Conservation (phyloP, 2,329 filamentous ascomycete genomes). For the Cylindrodendrum hubeiense region DNA sequence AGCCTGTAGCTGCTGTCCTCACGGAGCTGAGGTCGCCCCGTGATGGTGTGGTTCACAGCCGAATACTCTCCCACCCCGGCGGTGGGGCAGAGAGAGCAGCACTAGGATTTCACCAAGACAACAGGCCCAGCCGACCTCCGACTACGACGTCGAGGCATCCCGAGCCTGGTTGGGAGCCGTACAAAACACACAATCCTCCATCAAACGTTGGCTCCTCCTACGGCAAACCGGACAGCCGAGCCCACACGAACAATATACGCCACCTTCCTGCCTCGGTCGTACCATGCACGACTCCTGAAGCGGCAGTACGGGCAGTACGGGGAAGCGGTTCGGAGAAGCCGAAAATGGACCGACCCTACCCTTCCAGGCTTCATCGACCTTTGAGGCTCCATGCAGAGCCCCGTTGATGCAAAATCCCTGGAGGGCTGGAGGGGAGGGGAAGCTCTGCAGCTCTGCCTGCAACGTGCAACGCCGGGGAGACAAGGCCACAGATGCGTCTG, state of each 20-base stretch:
- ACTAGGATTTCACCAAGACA: constrained; percentile 4
- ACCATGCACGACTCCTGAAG: constrained; percentile 41
- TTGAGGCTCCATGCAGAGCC: constrained; percentile 17
- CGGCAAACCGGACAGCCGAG: constrained; percentile 12
- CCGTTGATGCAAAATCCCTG: constrained; percentile 18
- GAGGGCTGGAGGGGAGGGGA: background rate
- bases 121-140: background rate
- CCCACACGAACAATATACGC: constrained; percentile 32
- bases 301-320: constrained; percentile 35
- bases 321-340: constrained; percentile 32
- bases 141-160: background rate
- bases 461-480: background rate
- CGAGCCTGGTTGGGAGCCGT: background rate
- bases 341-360: constrained; percentile 31
- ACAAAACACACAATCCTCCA: background rate
- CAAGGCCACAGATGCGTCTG: constrained; percentile 1
- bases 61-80: background rate
- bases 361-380: constrained; percentile 15
- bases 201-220: constrained; percentile 17
- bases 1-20: constrained; percentile 13
- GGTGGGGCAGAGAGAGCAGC: constrained; percentile 10
- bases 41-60: constrained; percentile 26
- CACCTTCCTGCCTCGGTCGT: constrained; percentile 34
- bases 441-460: background rate
- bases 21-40: constrained; percentile 23